Percentiles rank a stretch among this genome's conserved stretches.
These are phyloP conservation scores for Monilinia vaccinii-corymbosi DNA, from an alignment of 2,329 filamentous ascomycete species.

Conservation along the genomic window DNA sequence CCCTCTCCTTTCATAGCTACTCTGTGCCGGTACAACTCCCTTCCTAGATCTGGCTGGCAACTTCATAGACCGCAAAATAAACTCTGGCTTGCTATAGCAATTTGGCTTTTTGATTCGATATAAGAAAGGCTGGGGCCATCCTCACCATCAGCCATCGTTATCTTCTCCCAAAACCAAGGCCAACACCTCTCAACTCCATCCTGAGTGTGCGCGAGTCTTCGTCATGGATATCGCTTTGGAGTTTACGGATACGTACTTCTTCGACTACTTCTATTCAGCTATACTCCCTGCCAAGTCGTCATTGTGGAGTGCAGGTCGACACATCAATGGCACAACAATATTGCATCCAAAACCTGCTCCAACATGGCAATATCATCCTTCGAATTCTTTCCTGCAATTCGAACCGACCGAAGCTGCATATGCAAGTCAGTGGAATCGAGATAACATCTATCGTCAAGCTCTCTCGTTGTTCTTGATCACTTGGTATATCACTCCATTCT, in stretches of 20 bases:
- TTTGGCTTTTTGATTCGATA: too few relatives aligned
- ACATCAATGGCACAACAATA: constrained; percentile 41
- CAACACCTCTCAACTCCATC: background rate
- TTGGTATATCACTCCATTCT: constrained; percentile 49
- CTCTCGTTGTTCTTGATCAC: constrained; percentile 74
- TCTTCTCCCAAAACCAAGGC: too few relatives aligned
- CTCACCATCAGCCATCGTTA: too few relatives aligned
- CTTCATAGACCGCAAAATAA: too few relatives aligned
- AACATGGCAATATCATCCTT: constrained; percentile 61
- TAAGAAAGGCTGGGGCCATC: too few relatives aligned
- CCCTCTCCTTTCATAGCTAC: too few relatives aligned
- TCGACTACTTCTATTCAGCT: constrained; percentile 69
- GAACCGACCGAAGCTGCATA: constrained; percentile 69
- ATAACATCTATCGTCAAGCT: constrained; percentile 67
- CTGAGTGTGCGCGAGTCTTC: too few relatives aligned
- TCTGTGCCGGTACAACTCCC: too few relatives aligned
- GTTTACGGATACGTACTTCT: constrained; percentile 69
- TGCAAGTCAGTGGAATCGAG: constrained; percentile 65
- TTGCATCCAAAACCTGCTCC: constrained; percentile 48
- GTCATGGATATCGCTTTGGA: constrained; percentile 90
- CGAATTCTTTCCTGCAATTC: constrained; percentile 60
- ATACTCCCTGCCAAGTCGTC: constrained; percentile 52
- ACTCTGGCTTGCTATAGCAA: too few relatives aligned
- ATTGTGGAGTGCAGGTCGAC: constrained; percentile 42
- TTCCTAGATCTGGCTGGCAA: too few relatives aligned